Conservation (phyloP, 2,329 filamentous ascomycete genomes). For the Hypoxylon rubiginosum region DNA sequence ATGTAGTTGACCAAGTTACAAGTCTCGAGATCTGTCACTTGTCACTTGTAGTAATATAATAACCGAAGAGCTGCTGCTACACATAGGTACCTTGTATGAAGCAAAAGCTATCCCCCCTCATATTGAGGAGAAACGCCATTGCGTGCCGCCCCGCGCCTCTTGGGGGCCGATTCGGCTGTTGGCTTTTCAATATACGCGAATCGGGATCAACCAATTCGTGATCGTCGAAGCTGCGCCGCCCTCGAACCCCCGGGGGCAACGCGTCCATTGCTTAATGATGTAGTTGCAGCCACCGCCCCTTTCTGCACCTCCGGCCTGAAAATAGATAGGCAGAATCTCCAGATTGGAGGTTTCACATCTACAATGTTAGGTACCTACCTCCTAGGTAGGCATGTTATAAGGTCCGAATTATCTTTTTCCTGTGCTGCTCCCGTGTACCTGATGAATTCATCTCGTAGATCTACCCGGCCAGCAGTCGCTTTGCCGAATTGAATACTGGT, state of each 20-base stretch:
- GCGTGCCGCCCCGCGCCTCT: neutral
- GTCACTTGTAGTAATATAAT: too few species aligned
- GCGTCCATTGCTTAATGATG: neutral
- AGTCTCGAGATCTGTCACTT: neutral
- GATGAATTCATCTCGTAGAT: neutral
- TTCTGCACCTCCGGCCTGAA: neutral
- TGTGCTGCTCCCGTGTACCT: neutral
- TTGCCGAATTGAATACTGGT: neutral
- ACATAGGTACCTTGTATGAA: neutral
- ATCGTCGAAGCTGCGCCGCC: conserved; percentile 6
- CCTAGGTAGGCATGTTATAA: neutral
- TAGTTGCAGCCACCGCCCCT: neutral
- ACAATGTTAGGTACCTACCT: neutral
- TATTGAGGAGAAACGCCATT: neutral
- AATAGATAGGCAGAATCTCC: conserved; percentile 4
- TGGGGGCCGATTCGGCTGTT: conserved; percentile 1
- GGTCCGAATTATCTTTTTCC: neutral
- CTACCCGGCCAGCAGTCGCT: neutral
- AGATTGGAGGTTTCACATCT: neutral
- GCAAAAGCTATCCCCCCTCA: neutral
- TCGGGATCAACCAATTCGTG: neutral
- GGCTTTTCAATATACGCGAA: neutral
- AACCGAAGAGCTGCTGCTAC: neutral
- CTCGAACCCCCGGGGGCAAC: neutral
- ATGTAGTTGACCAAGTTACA: too few species aligned